Evolutionary conservation across 2,329 filamentous ascomycete species (phyloP).

Genomic region (Coleophoma eucalyptorum): DNA sequence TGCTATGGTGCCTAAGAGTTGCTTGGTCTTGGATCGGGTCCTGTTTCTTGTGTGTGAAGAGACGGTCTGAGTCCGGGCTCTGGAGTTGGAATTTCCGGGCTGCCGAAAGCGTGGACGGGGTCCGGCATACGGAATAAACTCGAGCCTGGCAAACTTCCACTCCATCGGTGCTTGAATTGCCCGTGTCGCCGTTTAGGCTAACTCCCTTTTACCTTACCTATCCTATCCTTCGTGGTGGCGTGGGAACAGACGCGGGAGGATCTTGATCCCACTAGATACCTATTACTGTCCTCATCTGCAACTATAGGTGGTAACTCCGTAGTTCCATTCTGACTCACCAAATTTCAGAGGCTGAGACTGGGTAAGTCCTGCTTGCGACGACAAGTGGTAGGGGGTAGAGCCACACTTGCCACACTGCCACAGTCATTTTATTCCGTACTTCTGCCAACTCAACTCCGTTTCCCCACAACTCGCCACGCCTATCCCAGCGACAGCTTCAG

Average conservation of each 20-base stretch:
- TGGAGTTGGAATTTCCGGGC: too few species aligned
- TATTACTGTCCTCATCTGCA: neutral
- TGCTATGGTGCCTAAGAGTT: slow-evolving; percentile 1
- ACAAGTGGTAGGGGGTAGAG: slow-evolving; percentile 11
- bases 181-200: too few species aligned
- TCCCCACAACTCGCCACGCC: neutral
- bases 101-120: too few species aligned
- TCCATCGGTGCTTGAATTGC: too few species aligned
- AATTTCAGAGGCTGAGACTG: neutral
- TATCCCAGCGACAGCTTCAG: slow-evolving; percentile 8
- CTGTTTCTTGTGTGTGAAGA: neutral
- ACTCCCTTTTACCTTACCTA: too few species aligned
- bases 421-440: too few species aligned
- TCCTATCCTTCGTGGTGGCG: too few species aligned
- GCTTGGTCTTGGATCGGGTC: neutral
- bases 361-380: slow-evolving; percentile 13
- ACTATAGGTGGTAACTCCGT: neutral
- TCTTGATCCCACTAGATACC: too few species aligned
- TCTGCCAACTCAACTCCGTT: neutral
- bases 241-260: too few species aligned
- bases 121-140: neutral
- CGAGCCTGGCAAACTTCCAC: too few species aligned
- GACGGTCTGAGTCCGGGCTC: too few species aligned
- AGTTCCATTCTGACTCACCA: slow-evolving; percentile 3
- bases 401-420: slow-evolving; percentile 7